Evolutionary conservation across 1,139 yeast species (phyloP), one percentile per base, ranked within the genome.

Genomic region (Suhomyces terraborum): DNA sequence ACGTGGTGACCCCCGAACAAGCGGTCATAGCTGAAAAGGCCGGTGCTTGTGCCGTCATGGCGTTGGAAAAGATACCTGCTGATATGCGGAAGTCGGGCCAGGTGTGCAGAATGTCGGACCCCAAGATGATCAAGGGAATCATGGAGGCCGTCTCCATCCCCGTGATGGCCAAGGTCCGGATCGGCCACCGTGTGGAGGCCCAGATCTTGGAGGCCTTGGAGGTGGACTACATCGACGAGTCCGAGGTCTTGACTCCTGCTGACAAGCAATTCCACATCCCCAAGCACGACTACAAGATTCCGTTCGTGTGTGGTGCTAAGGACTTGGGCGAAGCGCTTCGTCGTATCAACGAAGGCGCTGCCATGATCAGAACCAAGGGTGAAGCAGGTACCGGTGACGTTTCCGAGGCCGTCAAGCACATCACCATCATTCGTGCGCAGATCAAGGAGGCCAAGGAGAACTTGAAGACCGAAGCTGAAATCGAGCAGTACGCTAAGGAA

Each of bases 31-130:
- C 95, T 23, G 94, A 87, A 62, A 73, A 68, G 45, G 93, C 95
- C 2, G 95, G 95, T 47, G 95, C 95, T 9, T 84, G 88, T 67
- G 94, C 95, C 8, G 95, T 87, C 27, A 87, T 86, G 95, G 95
- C 95, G 3, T 73, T 87, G 52, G 95, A 87, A 64, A 72, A 85
- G 54, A 88, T 87, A 43, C 95, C 95, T 17, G 91, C 95, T 12
- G 95, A 87, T 58, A 86, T 87, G 80, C 76, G 95, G 56, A 83
- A 81, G 46, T 80, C 85, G 40, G 93, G 94, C 38, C 86, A 86
- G 48, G 95, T 87, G 37, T 87, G 94, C 48, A 77, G 95, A 57
- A 87, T 87, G 95, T 80, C 88, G 14, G 95, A 87, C 61, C 95
- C 95, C 4, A 69, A 82, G 54, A 80, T 87, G 87, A 84, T 87